Evolutionary conservation across 2,329 filamentous ascomycete genomes (phyloP), one percentile per base, ranked within the genome.

Genomic region (Colletotrichum sp.): DNA sequence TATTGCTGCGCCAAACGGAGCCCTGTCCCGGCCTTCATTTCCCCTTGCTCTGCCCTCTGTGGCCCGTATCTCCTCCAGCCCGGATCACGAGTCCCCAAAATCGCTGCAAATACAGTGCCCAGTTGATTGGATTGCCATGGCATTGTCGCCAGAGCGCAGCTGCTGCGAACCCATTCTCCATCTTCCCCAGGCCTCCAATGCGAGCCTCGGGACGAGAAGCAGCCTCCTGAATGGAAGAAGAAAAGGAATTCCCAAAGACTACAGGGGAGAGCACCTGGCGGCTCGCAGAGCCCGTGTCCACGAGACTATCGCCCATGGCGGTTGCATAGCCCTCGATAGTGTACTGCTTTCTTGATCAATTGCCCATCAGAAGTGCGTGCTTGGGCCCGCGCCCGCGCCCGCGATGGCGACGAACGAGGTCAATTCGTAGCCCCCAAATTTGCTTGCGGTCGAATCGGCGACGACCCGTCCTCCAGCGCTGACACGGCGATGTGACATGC

Each of bases 401-500:
- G 68, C 76, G 75, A 69, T 73, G 72, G 70, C 58, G 70, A 65
- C 74, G 48, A 60, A 26, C 64, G 64, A 68, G 74, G 74, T 73
- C 74, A 64, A 76, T 76, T 65, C 70, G 71, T 69, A 32, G 70
- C 36, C 48, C 64, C 63, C 68, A 67, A 76, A 65, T 60, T 74
- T 68, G 52, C 70, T 69, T 74, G 43, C 71, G 68, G 71, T 76
- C 72, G 75, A 72, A 76, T 77, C 69, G 75, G 72, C 72, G 63
- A 71, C 70, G 72, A 36, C 52, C 75, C 67, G 67, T 74, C 74
- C 67, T 71, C 34, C 68, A 75, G 77, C 69, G 68, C 75, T 78
- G 75, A 75, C 77, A 77, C 75, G 71, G 75, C 67, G 72, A 78
- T 78, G 77, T 77, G 77, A 78, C 77, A 74, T 77, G 71, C 75